Evolutionary conservation across 805 yeast species (phyloP).

Genomic region (Candida koratica): DNA sequence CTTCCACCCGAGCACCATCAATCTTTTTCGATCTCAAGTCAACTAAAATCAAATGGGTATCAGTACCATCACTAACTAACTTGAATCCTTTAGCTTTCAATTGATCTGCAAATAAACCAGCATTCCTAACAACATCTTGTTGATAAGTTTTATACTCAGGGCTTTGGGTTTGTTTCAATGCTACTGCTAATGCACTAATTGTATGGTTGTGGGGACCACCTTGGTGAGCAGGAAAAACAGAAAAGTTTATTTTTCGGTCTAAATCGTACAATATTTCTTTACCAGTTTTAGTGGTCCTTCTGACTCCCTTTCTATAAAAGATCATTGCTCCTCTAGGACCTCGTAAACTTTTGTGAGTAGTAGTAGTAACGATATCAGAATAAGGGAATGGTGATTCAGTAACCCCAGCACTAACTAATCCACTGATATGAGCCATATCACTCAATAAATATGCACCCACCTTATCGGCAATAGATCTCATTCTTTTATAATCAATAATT

Average conservation of each 20-base stretch:
- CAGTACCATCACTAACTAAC: constrained; percentile 92
- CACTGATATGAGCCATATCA: constrained; percentile 99
- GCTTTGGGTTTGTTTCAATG: constrained; percentile 86
- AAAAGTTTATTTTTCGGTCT: constrained; percentile 93
- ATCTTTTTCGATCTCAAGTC: constrained; percentile 83
- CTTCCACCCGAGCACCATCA: constrained; percentile 96
- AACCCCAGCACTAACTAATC: constrained; percentile 92
- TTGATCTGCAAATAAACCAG: constrained; percentile 73
- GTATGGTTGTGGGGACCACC: constrained; percentile 99
- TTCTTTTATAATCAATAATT: constrained; percentile 91
- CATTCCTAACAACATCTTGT: constrained; percentile 81
- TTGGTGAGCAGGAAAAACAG: constrained; percentile 99
- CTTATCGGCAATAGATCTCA: constrained; percentile 94
- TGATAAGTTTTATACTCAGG: constrained; percentile 93
- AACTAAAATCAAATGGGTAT: constrained; percentile 92
- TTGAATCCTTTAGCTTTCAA: constrained; percentile 71
- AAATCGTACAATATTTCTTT: constrained; percentile 86
- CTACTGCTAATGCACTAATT: constrained; percentile 94
- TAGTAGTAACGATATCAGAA: constrained; percentile 96
- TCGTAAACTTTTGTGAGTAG: constrained; percentile 97
- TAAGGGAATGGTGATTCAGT: constrained; percentile 95
- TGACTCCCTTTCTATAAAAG: constrained; percentile 94
- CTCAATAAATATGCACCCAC: constrained; percentile 95
- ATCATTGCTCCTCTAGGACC: constrained; percentile 99
- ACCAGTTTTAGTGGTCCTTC: constrained; percentile 83